Percentiles rank a stretch among this genome's conserved stretches.
Evolutionary conservation across 164 flowering plant genomes (phyloP).

Genomic region (Chloranthus sessilifolius): DNA sequence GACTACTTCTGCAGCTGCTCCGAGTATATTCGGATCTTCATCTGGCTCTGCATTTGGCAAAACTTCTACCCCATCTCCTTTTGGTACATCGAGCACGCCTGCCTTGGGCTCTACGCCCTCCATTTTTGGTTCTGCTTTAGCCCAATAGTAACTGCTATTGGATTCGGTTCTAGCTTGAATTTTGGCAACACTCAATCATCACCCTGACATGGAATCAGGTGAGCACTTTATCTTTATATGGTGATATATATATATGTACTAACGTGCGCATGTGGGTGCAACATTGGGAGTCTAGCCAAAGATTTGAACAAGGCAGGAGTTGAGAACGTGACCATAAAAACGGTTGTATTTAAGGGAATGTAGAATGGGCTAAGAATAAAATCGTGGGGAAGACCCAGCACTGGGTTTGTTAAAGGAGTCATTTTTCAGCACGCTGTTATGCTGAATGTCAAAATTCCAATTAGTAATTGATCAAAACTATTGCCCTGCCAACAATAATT

Average conservation of each 20-base stretch:
- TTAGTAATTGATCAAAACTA: conserved; percentile 61
- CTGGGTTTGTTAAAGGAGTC: conserved; percentile 40
- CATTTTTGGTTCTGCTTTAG: too few species aligned
- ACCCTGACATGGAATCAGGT: conserved; percentile 38
- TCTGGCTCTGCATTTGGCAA: too few species aligned
- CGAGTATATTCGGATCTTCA: too few species aligned
- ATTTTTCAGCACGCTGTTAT: conserved; percentile 36
- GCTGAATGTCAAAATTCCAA: conserved; percentile 47
- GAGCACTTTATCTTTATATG: too few species aligned
- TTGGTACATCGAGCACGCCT: too few species aligned
- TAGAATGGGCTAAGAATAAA: conserved; percentile 63
- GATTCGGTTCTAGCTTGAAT: too few species aligned
- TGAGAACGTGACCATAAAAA: conserved; percentile 49
- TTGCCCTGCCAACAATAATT: conserved; percentile 38
- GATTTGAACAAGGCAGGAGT: conserved; percentile 45
- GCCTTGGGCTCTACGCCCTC: too few species aligned
- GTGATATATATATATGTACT: neutral
- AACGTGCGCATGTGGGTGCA: conserved; percentile 17
- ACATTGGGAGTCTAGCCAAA: conserved; percentile 67
- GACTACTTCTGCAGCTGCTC: too few species aligned
- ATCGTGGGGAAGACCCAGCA: conserved; percentile 63
- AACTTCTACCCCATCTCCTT: too few species aligned
- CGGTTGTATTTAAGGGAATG: conserved; percentile 31
- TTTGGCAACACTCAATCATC: too few species aligned
- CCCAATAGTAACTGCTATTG: too few species aligned